These are phyloP conservation scores for Chaetomium olivaceum DNA, from an alignment of 2,329 filamentous ascomycete genomes.

Conservation along the genomic window DNA sequence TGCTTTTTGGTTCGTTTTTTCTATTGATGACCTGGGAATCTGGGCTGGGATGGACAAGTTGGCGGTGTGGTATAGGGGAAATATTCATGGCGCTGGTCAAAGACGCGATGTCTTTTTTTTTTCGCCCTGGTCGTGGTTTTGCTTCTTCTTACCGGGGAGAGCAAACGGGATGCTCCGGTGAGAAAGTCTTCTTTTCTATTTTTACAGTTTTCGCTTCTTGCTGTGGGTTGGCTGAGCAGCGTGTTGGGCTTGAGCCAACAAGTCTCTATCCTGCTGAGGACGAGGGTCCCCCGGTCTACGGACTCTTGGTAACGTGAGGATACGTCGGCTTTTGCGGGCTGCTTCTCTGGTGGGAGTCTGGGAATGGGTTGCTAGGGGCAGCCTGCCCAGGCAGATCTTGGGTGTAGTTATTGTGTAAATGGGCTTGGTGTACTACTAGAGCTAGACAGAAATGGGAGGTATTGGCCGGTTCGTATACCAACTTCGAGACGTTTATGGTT, in stretches of 20 bases:
- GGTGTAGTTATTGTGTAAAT: conserved; percentile 5
- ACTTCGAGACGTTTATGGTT: background rate
- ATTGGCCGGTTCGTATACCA: conserved; percentile 9
- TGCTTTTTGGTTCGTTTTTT: conserved; percentile 13
- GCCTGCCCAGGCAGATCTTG: conserved; percentile 5
- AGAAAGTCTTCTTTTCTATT: background rate
- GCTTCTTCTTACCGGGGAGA: background rate
- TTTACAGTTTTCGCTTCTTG: background rate
- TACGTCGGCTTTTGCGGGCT: background rate
- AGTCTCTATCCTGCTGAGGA: background rate
- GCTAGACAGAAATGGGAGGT: background rate
- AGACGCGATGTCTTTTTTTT: background rate
- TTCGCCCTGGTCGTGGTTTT: background rate
- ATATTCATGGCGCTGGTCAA: background rate
- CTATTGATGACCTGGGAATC: conserved; percentile 4
- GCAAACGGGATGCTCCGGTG: background rate
- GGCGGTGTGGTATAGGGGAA: background rate
- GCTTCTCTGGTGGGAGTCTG: background rate
- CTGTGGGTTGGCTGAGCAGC: background rate
- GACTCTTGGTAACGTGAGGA: background rate
- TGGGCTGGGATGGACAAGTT: conserved; percentile 1
- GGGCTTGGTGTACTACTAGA: conserved; percentile 5
- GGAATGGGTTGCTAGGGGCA: background rate
- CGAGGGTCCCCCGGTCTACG: background rate
- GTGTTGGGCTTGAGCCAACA: background rate